phyloP scores from a whole-genome alignment of 2,329 filamentous ascomycete species.

The Exutisphaerella laricina region DNA sequence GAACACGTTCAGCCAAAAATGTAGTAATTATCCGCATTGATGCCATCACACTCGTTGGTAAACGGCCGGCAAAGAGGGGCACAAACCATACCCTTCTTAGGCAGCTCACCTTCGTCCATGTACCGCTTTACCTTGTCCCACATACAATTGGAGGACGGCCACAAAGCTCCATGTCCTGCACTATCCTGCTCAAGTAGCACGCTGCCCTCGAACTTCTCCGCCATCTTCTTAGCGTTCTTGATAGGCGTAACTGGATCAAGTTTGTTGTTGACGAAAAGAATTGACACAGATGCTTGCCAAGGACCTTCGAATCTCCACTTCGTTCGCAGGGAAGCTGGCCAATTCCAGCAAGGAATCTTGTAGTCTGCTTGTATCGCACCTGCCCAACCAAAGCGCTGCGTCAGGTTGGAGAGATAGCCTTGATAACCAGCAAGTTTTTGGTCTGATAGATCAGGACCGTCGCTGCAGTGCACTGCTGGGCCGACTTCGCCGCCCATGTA shows the following conservation, averaged over 20 bases:
- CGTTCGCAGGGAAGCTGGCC: conserved; percentile 18
- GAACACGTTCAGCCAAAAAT: conserved; percentile 5
- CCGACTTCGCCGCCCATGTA: conserved; percentile 19
- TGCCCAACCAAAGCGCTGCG: conserved; percentile 15
- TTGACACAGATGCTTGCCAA: conserved; percentile 15
- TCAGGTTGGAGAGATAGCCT: conserved; percentile 14
- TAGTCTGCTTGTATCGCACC: conserved; percentile 19
- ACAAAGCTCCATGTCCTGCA: conserved; percentile 29
- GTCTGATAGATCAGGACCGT: conserved; percentile 13
- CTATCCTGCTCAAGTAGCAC: conserved; percentile 31
- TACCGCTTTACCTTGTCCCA: conserved; percentile 27
- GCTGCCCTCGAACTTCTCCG: conserved; percentile 28
- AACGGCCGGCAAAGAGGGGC: conserved; percentile 16
- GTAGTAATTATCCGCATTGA: conserved; percentile 7
- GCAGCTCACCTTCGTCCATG: conserved; percentile 31
- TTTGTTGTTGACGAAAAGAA: conserved; percentile 21
- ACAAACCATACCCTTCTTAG: conserved; percentile 27
- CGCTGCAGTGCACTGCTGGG: conserved; percentile 17
- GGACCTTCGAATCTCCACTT: conserved; percentile 20
- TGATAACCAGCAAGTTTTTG: conserved; percentile 15
- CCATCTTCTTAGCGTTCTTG: conserved; percentile 33
- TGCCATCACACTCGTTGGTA: conserved; percentile 9
- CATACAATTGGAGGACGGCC: conserved; percentile 26
- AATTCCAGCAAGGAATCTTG: conserved; percentile 22
- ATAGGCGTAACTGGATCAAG: conserved; percentile 34